phyloP scores from a whole-genome alignment of 2,329 filamentous ascomycete genomes.

The Aureobasidium sp. region DNA sequence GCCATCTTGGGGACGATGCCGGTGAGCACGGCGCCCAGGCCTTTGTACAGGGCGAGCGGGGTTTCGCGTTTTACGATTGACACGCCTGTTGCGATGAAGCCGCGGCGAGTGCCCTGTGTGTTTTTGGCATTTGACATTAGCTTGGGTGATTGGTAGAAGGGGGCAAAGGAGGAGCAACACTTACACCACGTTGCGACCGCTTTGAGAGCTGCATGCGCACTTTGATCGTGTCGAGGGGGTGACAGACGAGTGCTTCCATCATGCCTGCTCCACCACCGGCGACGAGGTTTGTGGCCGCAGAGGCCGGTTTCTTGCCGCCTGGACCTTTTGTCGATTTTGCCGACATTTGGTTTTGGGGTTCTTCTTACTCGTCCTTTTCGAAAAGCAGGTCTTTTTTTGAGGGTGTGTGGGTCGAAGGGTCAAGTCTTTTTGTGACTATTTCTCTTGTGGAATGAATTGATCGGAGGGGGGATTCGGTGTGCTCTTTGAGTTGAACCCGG shows the following conservation, averaged over 20 bases:
- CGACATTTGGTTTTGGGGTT: too few species aligned
- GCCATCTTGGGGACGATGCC: conserved; percentile 99
- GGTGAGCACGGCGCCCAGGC: conserved; percentile 89
- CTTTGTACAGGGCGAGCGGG: conserved; percentile 90
- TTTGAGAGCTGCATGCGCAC: conserved; percentile 98
- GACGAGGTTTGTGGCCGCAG: conserved; percentile 83
- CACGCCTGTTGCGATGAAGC: conserved; percentile 77
- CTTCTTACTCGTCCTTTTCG: too few species aligned
- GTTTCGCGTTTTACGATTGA: conserved; percentile 89
- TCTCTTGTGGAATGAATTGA: too few species aligned
- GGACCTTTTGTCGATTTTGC: conserved; percentile 51
- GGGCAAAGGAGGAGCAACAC: conserved; percentile 24
- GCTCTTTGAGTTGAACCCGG: too few species aligned
- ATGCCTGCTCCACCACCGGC: conserved; percentile 95
- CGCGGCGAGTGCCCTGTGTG: conserved; percentile 64
- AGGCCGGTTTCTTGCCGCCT: conserved; percentile 68
- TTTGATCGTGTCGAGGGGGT: conserved; percentile 93
- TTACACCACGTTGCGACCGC: conserved; percentile 71
- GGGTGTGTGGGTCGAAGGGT: too few species aligned
- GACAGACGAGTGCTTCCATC: conserved; percentile 97
- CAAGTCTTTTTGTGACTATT: too few species aligned
- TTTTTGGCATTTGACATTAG: too few species aligned
- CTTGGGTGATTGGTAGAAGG: neutral
- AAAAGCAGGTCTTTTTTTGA: too few species aligned
- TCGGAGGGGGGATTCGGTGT: too few species aligned